These are phyloP conservation scores for Neoscytalidium dimidiatum DNA, from an alignment of 2,329 filamentous ascomycete species.

Conservation along the genomic window DNA sequence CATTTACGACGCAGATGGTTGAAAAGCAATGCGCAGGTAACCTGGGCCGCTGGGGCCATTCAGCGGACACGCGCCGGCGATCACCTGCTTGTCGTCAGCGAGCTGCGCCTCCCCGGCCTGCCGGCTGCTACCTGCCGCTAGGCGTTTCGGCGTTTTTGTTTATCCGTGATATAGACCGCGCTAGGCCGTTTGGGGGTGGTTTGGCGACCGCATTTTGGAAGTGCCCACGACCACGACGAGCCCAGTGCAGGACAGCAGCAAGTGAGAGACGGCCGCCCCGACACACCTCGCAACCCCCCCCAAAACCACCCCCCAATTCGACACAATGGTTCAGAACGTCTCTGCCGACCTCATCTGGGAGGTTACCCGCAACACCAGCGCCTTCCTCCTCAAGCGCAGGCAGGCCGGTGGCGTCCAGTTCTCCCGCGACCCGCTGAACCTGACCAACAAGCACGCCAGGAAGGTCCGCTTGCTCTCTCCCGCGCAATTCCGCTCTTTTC, in stretches of 20 bases:
- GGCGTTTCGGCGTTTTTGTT: not conserved
- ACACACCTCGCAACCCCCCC: conserved; percentile 4
- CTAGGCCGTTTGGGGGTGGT: conserved; percentile 13
- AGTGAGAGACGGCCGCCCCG: conserved; percentile 17
- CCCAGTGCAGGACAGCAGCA: not conserved
- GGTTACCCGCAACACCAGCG: conserved; percentile 84
- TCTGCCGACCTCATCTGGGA: conserved; percentile 94
- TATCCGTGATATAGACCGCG: not conserved
- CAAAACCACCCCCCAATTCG: conserved; percentile 8
- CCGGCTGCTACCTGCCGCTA: not conserved
- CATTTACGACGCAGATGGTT: conserved; percentile 7
- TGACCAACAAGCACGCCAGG: conserved; percentile 86
- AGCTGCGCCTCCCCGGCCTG: conserved; percentile 1
- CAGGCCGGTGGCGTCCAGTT: conserved; percentile 79
- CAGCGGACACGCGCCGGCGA: not conserved
- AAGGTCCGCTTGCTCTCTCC: conserved; percentile 63
- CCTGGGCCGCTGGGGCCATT: not conserved
- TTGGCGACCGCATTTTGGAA: conserved; percentile 15
- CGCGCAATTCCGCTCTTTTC: conserved; percentile 19
- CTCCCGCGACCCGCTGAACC: conserved; percentile 92
- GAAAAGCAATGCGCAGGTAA: not conserved
- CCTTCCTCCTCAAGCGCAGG: conserved; percentile 90
- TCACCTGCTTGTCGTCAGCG: conserved; percentile 12
- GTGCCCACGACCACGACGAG: not conserved
- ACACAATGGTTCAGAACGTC: conserved; percentile 67